These are phyloP conservation scores for Cucurbita maxima DNA, from an alignment of 306 rosid genomes.

Conservation along the genomic window DNA sequence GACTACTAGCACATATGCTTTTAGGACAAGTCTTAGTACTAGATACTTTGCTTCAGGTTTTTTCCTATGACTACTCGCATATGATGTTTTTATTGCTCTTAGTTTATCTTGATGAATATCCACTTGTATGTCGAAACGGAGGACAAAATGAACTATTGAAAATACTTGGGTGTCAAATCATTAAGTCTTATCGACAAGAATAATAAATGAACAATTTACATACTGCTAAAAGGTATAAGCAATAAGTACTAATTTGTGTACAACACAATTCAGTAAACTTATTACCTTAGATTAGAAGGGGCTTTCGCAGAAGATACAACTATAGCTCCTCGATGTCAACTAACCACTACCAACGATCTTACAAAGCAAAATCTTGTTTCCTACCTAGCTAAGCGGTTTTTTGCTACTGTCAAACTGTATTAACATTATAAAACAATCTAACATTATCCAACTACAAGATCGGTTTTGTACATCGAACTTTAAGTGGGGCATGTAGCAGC, in stretches of 20 bases:
- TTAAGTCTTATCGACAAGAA: neutral
- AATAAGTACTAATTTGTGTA: neutral
- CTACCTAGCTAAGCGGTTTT: neutral
- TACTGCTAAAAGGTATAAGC: neutral
- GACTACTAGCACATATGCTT: too few relatives aligned
- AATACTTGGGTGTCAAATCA: too few relatives aligned
- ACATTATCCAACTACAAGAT: neutral
- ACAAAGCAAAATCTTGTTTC: conserved; percentile 1
- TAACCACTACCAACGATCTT: conserved; percentile 5
- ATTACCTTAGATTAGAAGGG: neutral
- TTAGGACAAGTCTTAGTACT: too few relatives aligned
- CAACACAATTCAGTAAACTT: neutral
- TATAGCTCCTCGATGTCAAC: neutral
- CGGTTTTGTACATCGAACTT: neutral
- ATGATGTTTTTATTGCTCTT: too few relatives aligned
- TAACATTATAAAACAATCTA: conserved; percentile 1
- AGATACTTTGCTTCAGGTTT: too few relatives aligned
- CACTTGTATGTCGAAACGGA: too few relatives aligned
- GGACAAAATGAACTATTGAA: too few relatives aligned
- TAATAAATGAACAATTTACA: neutral
- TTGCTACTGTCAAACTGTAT: neutral
- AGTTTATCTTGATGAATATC: too few relatives aligned
- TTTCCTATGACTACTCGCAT: too few relatives aligned
- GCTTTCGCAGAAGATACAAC: neutral
- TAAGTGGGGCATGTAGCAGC: neutral